Conservation (phyloP, 495 filamentous ascomycete species). For the Podospora australis region DNA sequence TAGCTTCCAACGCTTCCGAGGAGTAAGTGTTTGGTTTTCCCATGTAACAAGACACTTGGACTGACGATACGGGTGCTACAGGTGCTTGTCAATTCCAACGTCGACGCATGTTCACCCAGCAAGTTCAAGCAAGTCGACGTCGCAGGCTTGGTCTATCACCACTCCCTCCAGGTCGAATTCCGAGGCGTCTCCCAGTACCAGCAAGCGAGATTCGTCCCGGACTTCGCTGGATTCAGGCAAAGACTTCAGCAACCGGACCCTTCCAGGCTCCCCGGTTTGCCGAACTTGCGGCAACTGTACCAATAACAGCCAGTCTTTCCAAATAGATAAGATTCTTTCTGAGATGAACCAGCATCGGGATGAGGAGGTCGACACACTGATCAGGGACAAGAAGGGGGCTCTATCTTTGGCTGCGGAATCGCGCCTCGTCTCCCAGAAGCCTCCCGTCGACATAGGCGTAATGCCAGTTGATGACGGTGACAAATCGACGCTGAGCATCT, state of each 20-base stretch:
- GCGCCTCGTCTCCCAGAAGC: too few species aligned
- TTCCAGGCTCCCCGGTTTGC: not conserved
- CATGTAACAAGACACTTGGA: too few species aligned
- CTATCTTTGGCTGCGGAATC: not conserved
- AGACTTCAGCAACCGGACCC: not conserved
- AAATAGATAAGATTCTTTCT: not conserved
- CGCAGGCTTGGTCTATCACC: too few species aligned
- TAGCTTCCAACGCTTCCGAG: not conserved
- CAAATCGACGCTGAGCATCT: not conserved
- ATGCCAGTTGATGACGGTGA: not conserved
- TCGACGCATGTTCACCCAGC: too few species aligned
- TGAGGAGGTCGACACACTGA: not conserved
- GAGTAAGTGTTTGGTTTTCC: too few species aligned
- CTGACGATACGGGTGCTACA: too few species aligned
- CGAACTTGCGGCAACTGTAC: not conserved
- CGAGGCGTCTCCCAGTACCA: too few species aligned
- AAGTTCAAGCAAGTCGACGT: too few species aligned
- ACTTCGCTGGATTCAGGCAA: not conserved
- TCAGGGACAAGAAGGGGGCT: not conserved
- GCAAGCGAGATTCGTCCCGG: not conserved
- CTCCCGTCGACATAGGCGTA: too few species aligned
- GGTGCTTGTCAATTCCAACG: too few species aligned
- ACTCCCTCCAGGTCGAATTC: too few species aligned
- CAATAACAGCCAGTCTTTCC: not conserved
- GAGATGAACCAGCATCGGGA: not conserved